A percentile compares a stretch with the other conserved stretches of the same genome.
phyloP scores from a whole-genome alignment of 2,329 filamentous ascomycete genomes.

The Podosphaera xanthii region DNA sequence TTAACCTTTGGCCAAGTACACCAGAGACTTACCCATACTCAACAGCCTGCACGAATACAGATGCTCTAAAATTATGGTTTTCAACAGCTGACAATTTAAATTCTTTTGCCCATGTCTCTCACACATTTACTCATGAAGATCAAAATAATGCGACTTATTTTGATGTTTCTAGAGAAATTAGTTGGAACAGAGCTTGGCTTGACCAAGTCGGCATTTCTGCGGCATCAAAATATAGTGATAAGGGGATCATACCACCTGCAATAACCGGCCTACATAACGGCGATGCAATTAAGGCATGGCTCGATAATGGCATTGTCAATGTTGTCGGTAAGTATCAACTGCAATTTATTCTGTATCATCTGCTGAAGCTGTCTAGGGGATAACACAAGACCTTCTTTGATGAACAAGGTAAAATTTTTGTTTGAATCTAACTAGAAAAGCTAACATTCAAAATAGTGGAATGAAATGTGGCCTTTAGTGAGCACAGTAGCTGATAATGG shows the following conservation, averaged over 20 bases:
- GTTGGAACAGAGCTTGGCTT: conserved; percentile 36
- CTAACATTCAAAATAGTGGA: conserved; percentile 2
- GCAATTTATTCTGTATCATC: neutral
- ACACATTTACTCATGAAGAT: conserved; percentile 36
- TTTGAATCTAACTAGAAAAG: neutral
- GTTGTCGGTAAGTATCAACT: conserved; percentile 24
- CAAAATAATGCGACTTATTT: conserved; percentile 35
- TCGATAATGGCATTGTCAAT: conserved; percentile 32
- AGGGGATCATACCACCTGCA: conserved; percentile 36
- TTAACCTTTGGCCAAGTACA: conserved; percentile 23
- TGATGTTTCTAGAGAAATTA: conserved; percentile 32
- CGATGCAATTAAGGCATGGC: conserved; percentile 33
- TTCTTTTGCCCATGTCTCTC: conserved; percentile 31
- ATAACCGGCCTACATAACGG: conserved; percentile 42
- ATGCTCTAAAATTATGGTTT: conserved; percentile 29
- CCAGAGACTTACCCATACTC: conserved; percentile 11
- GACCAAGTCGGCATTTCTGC: conserved; percentile 26
- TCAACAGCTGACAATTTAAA: conserved; percentile 24
- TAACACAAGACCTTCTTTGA: conserved; percentile 30
- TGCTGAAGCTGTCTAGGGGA: conserved; percentile 16
- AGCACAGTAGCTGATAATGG: conserved; percentile 29
- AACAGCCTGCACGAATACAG: conserved; percentile 23
- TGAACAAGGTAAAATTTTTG: conserved; percentile 18
- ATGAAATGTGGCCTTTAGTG: conserved; percentile 29
- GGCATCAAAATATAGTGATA: conserved; percentile 24